Evolutionary conservation across 768 basidiomycete species (phyloP).

Genomic region (Termitomyces sp.): DNA sequence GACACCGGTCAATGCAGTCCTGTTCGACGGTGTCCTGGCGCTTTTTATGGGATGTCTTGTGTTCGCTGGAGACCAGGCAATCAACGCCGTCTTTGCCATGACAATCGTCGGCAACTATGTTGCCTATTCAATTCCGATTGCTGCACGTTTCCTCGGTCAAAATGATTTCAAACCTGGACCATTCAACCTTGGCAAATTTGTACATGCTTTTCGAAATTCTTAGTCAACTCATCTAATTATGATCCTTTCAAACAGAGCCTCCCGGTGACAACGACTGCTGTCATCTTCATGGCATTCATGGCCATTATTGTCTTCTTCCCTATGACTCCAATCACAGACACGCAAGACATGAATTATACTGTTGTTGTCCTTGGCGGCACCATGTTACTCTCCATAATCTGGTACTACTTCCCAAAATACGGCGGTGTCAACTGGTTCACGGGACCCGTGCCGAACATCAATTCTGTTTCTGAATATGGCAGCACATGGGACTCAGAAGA

Average conservation of each 20-base stretch:
- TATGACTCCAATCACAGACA: constrained; percentile 36
- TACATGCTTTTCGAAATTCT: not conserved
- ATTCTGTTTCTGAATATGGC: not conserved
- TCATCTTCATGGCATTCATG: constrained; percentile 59
- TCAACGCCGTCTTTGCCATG: constrained; percentile 58
- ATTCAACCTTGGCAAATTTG: constrained; percentile 44
- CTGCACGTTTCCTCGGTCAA: constrained; percentile 44
- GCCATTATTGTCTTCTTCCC: constrained; percentile 55
- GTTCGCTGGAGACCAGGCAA: constrained; percentile 59
- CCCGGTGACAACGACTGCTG: constrained; percentile 45
- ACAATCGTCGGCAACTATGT: constrained; percentile 44
- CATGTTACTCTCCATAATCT: constrained; percentile 48
- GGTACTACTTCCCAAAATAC: constrained; percentile 57
- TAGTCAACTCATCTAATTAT: not conserved
- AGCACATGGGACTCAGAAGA: not conserved
- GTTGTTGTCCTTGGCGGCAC: constrained; percentile 58
- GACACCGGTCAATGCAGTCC: constrained; percentile 58
- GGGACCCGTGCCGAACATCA: constrained; percentile 23
- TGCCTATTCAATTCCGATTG: constrained; percentile 56
- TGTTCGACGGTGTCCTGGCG: constrained; percentile 46
- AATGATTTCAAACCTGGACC: constrained; percentile 57
- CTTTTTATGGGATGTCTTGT: constrained; percentile 55
- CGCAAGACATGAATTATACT: constrained; percentile 59
- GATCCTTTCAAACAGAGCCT: constrained; percentile 36
- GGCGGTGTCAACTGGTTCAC: constrained; percentile 31